phyloP scores from a whole-genome alignment of 2,329 filamentous ascomycete genomes.

The Elsinoe perseae region DNA sequence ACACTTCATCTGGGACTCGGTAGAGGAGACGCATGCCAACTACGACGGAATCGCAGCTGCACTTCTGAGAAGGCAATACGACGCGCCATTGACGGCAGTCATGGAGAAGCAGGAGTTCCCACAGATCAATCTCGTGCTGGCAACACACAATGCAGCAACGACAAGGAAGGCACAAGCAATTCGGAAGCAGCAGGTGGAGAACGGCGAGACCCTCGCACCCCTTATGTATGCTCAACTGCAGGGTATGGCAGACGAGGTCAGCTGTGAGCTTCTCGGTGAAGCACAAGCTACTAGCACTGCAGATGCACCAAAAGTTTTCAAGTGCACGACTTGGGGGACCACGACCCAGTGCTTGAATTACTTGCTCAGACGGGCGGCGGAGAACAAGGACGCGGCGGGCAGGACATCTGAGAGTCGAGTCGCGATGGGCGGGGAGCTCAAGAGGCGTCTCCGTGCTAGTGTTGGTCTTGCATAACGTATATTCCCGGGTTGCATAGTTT shows the following conservation, averaged over 20 bases:
- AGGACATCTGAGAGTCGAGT: slow-evolving; percentile 45
- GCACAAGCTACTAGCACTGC: slow-evolving; percentile 30
- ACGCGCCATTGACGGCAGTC: slow-evolving; percentile 42
- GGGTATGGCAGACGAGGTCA: slow-evolving; percentile 94
- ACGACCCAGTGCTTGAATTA: slow-evolving; percentile 74
- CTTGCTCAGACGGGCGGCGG: slow-evolving; percentile 49
- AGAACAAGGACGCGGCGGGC: slow-evolving; percentile 54
- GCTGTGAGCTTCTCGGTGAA: slow-evolving; percentile 44
- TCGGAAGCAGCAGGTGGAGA: slow-evolving; percentile 39
- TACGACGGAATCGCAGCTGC: slow-evolving; percentile 66
- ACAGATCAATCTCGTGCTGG: slow-evolving; percentile 58
- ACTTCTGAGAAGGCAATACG: slow-evolving; percentile 59
- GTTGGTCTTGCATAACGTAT: background rate
- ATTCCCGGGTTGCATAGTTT: background rate
- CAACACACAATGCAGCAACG: slow-evolving; percentile 72
- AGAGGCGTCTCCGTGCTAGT: slow-evolving; percentile 28
- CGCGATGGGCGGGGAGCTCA: slow-evolving; percentile 46
- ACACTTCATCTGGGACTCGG: slow-evolving; percentile 46
- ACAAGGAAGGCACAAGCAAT: slow-evolving; percentile 49
- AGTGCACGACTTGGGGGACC: slow-evolving; percentile 51
- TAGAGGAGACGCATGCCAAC: slow-evolving; percentile 47
- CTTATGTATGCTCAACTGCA: slow-evolving; percentile 71
- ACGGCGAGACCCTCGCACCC: slow-evolving; percentile 38
- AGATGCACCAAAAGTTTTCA: slow-evolving; percentile 44
- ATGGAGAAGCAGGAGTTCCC: slow-evolving; percentile 31